Evolutionary conservation across 2,329 filamentous ascomycete genomes (phyloP).

Genomic region (Madurella mycetomatis): DNA sequence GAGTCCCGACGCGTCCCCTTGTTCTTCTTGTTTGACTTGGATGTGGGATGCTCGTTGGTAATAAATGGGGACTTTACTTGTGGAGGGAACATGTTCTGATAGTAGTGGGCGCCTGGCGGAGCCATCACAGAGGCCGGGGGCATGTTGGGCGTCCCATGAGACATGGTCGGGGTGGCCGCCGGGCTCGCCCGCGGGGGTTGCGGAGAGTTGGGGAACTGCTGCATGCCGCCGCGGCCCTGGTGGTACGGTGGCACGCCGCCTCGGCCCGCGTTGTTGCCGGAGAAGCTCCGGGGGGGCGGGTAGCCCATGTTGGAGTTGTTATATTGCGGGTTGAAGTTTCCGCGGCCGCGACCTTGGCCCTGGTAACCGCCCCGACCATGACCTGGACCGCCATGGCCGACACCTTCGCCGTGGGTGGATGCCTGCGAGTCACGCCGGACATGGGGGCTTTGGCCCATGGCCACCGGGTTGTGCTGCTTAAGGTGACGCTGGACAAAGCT

Average conservation of each 20-base stretch:
- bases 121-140: constrained; percentile 60
- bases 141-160: constrained; percentile 64
- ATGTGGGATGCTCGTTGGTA: constrained; percentile 35
- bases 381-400: constrained; percentile 55
- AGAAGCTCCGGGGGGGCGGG: constrained; percentile 37
- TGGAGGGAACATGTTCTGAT: constrained; percentile 51
- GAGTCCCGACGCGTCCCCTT: constrained; percentile 43
- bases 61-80: constrained; percentile 54
- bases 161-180: constrained; percentile 60
- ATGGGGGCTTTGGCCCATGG: constrained; percentile 57
- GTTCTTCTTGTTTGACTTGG: constrained; percentile 41
- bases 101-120: constrained; percentile 58
- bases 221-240: constrained; percentile 44
- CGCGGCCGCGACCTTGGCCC: constrained; percentile 46
- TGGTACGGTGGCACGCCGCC: constrained; percentile 44
- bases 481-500: constrained; percentile 56
- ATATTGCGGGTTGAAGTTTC: constrained; percentile 46
- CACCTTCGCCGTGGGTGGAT: constrained; percentile 71
- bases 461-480: constrained; percentile 60
- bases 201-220: constrained; percentile 53
- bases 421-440: constrained; percentile 83
- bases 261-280: constrained; percentile 44
- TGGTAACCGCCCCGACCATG: constrained; percentile 54
- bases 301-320: constrained; percentile 44
- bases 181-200: constrained; percentile 62